phyloP scores from a whole-genome alignment of 345 rosid genomes.

The Trapa incisa region DNA sequence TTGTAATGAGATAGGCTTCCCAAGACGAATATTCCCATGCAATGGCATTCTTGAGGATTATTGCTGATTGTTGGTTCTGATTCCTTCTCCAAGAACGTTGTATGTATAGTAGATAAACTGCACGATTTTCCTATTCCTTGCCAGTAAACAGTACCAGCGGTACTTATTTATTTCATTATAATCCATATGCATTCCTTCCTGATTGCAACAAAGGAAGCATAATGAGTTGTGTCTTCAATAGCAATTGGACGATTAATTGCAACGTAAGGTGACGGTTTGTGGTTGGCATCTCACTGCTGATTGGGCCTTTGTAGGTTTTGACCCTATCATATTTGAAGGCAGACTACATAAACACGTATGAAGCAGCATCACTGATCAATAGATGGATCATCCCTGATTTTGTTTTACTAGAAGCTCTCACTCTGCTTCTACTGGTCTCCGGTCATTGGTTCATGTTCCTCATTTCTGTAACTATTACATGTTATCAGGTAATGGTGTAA shows the following conservation, averaged over 20 bases:
- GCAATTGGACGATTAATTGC: not conserved
- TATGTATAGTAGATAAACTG: not conserved
- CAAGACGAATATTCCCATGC: too few species aligned
- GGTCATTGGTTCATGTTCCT: conserved; percentile 87
- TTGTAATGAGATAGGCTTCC: too few species aligned
- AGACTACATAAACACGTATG: conserved; percentile 14
- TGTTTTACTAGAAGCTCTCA: conserved; percentile 46
- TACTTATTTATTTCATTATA: not conserved
- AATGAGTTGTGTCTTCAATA: not conserved
- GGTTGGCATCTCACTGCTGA: not conserved
- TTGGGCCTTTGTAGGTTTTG: not conserved
- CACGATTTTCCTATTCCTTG: not conserved
- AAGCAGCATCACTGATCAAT: conserved; percentile 55
- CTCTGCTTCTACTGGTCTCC: conserved; percentile 48
- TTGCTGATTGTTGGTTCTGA: too few species aligned
- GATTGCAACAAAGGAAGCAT: not conserved
- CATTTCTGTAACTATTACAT: conserved; percentile 41
- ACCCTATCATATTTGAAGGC: not conserved
- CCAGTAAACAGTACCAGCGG: not conserved
- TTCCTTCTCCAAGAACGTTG: not conserved
- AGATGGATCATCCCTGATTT: conserved; percentile 16
- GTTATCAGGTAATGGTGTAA: conserved; percentile 60
- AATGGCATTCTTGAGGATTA: too few species aligned
- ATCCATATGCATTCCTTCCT: not conserved
- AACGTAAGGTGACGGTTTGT: not conserved